Base-by-base conservation (phyloP, 768 basidiomycete species). In the Russula sp. region DNA sequence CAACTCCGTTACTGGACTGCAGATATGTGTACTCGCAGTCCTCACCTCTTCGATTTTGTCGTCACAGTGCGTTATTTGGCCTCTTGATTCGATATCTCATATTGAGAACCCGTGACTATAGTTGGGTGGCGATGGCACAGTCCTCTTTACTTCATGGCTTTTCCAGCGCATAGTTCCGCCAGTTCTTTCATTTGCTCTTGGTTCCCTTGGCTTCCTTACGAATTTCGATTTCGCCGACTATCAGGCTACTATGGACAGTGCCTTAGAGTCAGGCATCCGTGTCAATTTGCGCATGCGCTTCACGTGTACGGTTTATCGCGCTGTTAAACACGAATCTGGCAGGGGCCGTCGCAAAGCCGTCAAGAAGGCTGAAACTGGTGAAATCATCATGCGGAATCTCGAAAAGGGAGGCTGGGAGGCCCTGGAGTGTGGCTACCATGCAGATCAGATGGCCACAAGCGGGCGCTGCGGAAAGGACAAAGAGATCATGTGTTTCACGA, bases 91-190 rank as follows among this genome's bases (percentile, higher is more conserved):
- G 46, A 8, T 24, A 22, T 54, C 57, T 55, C 30, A 49, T 9
- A 5, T 49, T 51, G n/a, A 48, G 13, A 34, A 18, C 24, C 42
- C 32, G 32, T 55, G 50, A 53, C 42, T 49, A 34, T 71, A 98
- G 95, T 87, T 98, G 66, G 97, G 97, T 53, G 97, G 97, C 11
- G 97, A 99, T 73, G 97, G 97, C 16, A 99, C 97, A 0, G 95
- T 98, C 2, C 84, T 99, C 18, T 99, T 98, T 78, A 97, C 97
- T 6, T 98, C 97, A 3, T 98, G 97, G 97, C 80, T 99, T 36
- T 99, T 99, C 79, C 97, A 99, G 74, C 87, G 88, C 59, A 93
- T 99, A 71, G 97, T 98, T 18, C 97, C 97, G n/a, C 97, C 97
- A 14, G 94, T 98, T 42, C 87, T 99, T 16, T 88, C 97, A 1